phyloP scores from a whole-genome alignment of 2,329 filamentous ascomycete species.

The Colletotrichum simmondsii region DNA sequence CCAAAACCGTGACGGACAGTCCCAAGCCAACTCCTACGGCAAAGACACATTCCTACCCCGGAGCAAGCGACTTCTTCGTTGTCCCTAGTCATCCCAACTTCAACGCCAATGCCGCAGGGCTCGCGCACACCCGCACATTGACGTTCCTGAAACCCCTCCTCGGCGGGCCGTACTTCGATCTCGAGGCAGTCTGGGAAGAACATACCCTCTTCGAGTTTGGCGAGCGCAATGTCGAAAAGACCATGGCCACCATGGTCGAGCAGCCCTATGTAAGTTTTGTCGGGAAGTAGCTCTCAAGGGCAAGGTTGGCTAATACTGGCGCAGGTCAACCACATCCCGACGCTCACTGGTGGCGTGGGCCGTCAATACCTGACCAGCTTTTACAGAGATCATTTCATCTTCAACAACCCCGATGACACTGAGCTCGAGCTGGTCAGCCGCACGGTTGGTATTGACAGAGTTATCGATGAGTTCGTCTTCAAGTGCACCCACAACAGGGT shows the following conservation, averaged over 20 bases:
- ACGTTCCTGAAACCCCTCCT: constrained; percentile 72
- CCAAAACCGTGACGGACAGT: not conserved
- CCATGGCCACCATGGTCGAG: constrained; percentile 84
- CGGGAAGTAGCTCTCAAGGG: not conserved
- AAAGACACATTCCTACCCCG: constrained; percentile 53
- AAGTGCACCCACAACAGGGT: constrained; percentile 70
- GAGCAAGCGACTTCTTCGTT: constrained; percentile 51
- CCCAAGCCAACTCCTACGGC: not conserved
- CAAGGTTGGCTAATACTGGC: not conserved
- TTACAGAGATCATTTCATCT: constrained; percentile 80
- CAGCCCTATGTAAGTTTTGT: constrained; percentile 75
- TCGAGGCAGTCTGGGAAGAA: constrained; percentile 84
- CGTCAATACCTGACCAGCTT: constrained; percentile 71
- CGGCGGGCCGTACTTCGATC: constrained; percentile 75
- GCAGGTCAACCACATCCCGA: constrained; percentile 30
- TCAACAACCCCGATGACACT: constrained; percentile 76
- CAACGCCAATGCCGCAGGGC: constrained; percentile 62
- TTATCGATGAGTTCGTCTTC: constrained; percentile 78
- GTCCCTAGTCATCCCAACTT: constrained; percentile 63
- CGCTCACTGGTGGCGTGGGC: constrained; percentile 76
- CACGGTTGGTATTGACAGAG: constrained; percentile 76
- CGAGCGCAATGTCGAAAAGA: constrained; percentile 74
- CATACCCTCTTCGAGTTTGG: constrained; percentile 79
- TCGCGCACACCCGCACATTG: constrained; percentile 75
- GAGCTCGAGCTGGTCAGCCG: constrained; percentile 76